Conservation (phyloP, 116 monocot genomes). For the Cymodocea nodosa region DNA sequence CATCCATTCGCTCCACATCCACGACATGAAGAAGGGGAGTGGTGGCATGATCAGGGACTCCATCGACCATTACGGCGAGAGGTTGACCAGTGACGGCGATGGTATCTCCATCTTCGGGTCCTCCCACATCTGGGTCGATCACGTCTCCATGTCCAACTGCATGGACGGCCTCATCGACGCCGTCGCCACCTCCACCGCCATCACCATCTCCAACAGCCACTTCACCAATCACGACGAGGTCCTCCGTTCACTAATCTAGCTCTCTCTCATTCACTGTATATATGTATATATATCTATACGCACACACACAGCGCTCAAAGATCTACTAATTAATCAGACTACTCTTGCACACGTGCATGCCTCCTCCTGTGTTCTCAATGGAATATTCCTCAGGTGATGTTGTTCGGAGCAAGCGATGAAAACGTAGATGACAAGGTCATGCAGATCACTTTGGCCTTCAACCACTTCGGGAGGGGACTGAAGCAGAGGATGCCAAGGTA, state of each 20-base stretch:
- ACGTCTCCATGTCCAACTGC: conserved; percentile 70
- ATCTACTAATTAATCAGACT: no score
- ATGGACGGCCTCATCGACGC: conserved; percentile 70
- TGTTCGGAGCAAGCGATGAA: conserved; percentile 48
- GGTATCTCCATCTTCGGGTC: conserved; percentile 68
- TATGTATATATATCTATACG: no score
- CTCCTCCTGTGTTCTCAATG: no score
- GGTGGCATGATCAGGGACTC: conserved; percentile 62
- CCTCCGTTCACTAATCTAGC: no score
- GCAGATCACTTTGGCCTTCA: conserved; percentile 84
- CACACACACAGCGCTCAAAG: no score
- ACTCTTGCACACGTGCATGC: no score
- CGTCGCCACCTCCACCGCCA: conserved; percentile 56
- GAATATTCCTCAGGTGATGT: conserved; percentile 59
- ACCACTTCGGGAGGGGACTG: conserved; percentile 70
- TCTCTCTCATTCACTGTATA: no score
- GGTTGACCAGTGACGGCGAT: conserved; percentile 62
- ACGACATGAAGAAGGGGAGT: conserved; percentile 37
- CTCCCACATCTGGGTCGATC: conserved; percentile 70
- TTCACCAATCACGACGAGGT: conserved; percentile 77
- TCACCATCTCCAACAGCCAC: conserved; percentile 80
- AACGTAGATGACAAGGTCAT: conserved; percentile 29
- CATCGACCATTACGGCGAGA: conserved; percentile 37
- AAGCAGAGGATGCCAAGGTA: conserved; percentile 84
- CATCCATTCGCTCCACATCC: conserved; percentile 56